Conservation (phyloP, 2,329 filamentous ascomycete species). For the Diaporthe capsici region DNA sequence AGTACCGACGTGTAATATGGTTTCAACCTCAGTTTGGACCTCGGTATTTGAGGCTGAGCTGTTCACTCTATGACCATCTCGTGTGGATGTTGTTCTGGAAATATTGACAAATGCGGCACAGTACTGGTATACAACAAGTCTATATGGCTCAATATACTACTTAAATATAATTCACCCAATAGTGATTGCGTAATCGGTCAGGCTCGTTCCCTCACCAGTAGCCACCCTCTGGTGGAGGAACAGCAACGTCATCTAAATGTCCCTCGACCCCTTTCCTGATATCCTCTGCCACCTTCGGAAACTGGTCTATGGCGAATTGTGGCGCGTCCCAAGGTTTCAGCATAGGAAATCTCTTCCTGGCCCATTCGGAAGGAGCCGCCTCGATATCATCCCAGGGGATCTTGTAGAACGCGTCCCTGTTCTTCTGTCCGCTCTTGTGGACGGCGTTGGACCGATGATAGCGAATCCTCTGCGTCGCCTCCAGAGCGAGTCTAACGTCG, state of each 20-base stretch:
- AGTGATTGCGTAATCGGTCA: neutral
- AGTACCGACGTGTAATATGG: neutral
- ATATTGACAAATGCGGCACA: neutral
- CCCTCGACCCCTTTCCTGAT: slow-evolving; percentile 16
- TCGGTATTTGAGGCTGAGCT: neutral
- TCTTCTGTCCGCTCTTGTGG: slow-evolving; percentile 5
- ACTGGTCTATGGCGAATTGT: neutral
- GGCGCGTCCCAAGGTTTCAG: neutral
- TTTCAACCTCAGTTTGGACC: neutral
- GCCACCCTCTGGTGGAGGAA: neutral
- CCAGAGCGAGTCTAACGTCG: slow-evolving; percentile 30
- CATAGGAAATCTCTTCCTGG: neutral
- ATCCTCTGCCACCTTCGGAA: slow-evolving; percentile 14
- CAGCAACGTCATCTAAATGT: slow-evolving; percentile 8
- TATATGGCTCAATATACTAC: neutral
- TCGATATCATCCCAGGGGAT: slow-evolving; percentile 8
- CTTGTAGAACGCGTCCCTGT: slow-evolving; percentile 21
- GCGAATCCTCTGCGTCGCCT: slow-evolving; percentile 11
- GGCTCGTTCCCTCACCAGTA: neutral
- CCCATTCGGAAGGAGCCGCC: neutral
- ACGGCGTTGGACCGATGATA: slow-evolving; percentile 21
- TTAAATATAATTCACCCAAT: neutral
- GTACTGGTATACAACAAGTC: neutral
- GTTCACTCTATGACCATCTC: neutral
- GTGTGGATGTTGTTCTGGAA: neutral